Base-by-base conservation (phyloP, 2,329 filamentous ascomycete species). In the Thielaviopsis musarum region DNA sequence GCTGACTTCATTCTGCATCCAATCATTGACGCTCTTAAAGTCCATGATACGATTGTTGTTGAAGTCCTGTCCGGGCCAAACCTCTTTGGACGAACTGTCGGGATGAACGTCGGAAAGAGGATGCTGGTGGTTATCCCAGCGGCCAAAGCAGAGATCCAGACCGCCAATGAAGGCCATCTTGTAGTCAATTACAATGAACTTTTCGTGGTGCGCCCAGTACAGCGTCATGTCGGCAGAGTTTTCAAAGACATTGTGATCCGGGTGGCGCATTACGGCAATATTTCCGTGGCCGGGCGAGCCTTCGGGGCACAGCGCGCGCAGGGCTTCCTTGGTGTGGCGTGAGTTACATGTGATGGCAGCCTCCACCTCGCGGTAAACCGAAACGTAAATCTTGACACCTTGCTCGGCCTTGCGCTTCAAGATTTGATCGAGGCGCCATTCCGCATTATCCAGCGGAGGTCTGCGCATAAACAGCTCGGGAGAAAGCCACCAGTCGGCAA, bases 21-120 rank as follows among this genome's bases (percentile, higher is more conserved):
- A 97, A 67, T 96, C 85, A 30, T 87, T 71, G 1, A 97, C 93
- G 34, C 85, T 86, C 66, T 96, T 79, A 69, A 97, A 98, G 67
- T 98, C 93, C 85, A 95, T 87, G 65, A 97, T 84, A 45, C 91
- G 83, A 69, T 95, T 96, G 71, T 97, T 97, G 71, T 97, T 97
- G 75, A 94, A 97, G 67, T 98, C 93, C 68, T 98, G 93, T 0
- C 93, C 93, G 0, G 93, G 91, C 77, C 89, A 98, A 21, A 96
- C 77, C 70, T 96, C 91, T 59, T 91, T 82, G 15, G 80, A 76
- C 19, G 95, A 80, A 21, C 87, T 88, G 52, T 85, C 83, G 0
- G 91, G 91, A 68, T 97, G 91, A 0, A 91, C 83, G 69, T 97
- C 93, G 0, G 91, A 80, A 15, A 96, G 77, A 1, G 84, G 79